Percentiles rank a stretch among this genome's conserved stretches.
Evolutionary conservation across 345 rosid genomes (phyloP).

Genomic region (Schrenkiella parvula): DNA sequence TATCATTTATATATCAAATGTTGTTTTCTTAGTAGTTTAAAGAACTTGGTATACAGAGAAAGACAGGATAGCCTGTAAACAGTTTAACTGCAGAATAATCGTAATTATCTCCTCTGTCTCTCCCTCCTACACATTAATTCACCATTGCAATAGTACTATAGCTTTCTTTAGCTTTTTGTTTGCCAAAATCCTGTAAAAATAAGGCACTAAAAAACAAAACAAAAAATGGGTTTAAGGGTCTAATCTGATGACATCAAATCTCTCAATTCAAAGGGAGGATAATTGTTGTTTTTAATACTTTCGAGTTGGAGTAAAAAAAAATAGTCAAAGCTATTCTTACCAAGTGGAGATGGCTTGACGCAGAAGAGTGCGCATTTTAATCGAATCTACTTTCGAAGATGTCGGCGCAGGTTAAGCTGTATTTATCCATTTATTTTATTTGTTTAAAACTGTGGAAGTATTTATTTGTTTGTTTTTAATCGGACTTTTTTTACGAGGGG

Average conservation of each 20-base stretch:
- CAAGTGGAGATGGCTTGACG: slow-evolving; percentile 52
- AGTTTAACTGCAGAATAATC: slow-evolving; percentile 17
- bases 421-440: neutral
- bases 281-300: neutral
- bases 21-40: slow-evolving; percentile 27
- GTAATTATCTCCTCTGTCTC: slow-evolving; percentile 1
- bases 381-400: slow-evolving; percentile 45
- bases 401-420: slow-evolving; percentile 53
- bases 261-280: neutral
- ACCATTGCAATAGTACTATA: too few relatives aligned
- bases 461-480: neutral
- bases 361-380: slow-evolving; percentile 69
- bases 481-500: slow-evolving; percentile 2
- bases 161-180: too few relatives aligned
- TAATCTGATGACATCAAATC: neutral
- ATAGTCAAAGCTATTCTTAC: slow-evolving; percentile 27
- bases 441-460: neutral
- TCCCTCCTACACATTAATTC: too few relatives aligned
- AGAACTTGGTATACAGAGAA: slow-evolving; percentile 27
- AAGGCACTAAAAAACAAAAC: neutral
- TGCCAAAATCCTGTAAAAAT: too few relatives aligned
- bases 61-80: slow-evolving; percentile 18
- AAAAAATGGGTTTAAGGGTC: neutral
- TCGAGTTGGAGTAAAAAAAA: neutral
- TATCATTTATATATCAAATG: slow-evolving; percentile 4